Evolutionary conservation across 495 filamentous ascomycete species (phyloP).

Genomic region (Schizothecium vesticola): DNA sequence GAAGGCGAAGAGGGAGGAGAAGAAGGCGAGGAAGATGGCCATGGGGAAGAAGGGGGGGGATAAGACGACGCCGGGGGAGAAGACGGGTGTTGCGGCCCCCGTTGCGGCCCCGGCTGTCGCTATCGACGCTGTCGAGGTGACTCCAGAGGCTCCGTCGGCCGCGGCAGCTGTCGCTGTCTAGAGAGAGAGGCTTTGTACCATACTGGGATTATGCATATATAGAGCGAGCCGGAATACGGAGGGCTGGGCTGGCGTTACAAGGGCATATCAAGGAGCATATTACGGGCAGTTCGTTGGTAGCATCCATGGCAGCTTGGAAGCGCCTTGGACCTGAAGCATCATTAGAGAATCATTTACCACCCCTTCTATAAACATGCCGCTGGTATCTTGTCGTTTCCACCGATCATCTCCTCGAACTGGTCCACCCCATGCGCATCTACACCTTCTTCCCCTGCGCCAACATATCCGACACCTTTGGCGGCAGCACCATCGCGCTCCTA

Average conservation of each 20-base stretch:
- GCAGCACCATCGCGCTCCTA: conserved; percentile 73
- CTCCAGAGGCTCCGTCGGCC: not conserved
- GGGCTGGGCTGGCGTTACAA: not conserved
- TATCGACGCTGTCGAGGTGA: not conserved
- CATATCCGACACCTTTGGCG: conserved; percentile 74
- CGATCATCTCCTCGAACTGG: not conserved
- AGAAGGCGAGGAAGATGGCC: conserved; percentile 1
- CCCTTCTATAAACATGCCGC: not conserved
- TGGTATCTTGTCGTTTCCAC: not conserved
- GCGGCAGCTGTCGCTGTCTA: not conserved
- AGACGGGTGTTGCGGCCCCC: not conserved
- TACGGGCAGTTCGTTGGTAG: not conserved
- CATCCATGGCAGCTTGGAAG: not conserved
- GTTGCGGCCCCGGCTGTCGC: not conserved
- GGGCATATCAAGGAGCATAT: not conserved
- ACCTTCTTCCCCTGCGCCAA: conserved; percentile 49
- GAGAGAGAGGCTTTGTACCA: not conserved
- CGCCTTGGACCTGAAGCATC: not conserved
- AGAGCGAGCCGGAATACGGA: not conserved
- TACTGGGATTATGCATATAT: not conserved
- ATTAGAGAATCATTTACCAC: not conserved
- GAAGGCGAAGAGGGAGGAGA: conserved; percentile 19
- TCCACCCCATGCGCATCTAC: conserved; percentile 15
- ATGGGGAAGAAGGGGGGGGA: not conserved
- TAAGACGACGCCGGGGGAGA: not conserved